Conservation (phyloP, 176 grass and related monocot species). For the Chloris gayana region DNA sequence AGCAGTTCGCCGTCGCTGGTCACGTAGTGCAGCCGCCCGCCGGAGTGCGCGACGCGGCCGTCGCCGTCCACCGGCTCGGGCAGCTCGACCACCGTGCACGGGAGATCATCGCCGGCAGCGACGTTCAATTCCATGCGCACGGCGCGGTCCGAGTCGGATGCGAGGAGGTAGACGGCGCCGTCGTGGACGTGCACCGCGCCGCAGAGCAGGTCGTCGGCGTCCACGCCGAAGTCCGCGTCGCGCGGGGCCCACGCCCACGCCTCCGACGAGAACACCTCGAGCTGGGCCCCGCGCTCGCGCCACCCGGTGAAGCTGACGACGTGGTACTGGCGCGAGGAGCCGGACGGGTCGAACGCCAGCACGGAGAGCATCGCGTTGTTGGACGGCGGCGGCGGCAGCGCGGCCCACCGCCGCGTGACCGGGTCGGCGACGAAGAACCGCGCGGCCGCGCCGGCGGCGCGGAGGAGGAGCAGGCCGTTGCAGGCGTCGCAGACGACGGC, state of each 20-base stretch:
- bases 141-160: slow-evolving; percentile 40
- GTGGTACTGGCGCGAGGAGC: slow-evolving; percentile 15
- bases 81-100: slow-evolving; percentile 33
- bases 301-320: slow-evolving; percentile 44
- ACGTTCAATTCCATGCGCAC: slow-evolving; percentile 38
- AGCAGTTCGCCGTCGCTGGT: slow-evolving; percentile 17
- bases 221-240: slow-evolving; percentile 19
- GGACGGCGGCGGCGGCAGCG: slow-evolving; percentile 12
- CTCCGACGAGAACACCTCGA: slow-evolving; percentile 43
- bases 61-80: slow-evolving; percentile 42
- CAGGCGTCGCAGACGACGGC: slow-evolving; percentile 41
- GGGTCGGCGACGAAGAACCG: slow-evolving; percentile 54
- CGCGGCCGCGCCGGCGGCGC: neutral
- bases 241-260: neutral
- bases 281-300: slow-evolving; percentile 15
- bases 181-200: slow-evolving; percentile 16
- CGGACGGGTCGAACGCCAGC: slow-evolving; percentile 46
- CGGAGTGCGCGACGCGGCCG: slow-evolving; percentile 40
- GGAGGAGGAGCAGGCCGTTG: slow-evolving; percentile 56
- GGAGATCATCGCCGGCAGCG: neutral
- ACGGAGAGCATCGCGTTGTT: slow-evolving; percentile 37
- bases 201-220: neutral
- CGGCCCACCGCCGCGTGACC: slow-evolving; percentile 29
- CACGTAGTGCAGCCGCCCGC: slow-evolving; percentile 53
- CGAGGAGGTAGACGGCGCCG: slow-evolving; percentile 48